Evolutionary conservation across 2,329 filamentous ascomycete genomes (phyloP).

Genomic region (Neurospora sp.): DNA sequence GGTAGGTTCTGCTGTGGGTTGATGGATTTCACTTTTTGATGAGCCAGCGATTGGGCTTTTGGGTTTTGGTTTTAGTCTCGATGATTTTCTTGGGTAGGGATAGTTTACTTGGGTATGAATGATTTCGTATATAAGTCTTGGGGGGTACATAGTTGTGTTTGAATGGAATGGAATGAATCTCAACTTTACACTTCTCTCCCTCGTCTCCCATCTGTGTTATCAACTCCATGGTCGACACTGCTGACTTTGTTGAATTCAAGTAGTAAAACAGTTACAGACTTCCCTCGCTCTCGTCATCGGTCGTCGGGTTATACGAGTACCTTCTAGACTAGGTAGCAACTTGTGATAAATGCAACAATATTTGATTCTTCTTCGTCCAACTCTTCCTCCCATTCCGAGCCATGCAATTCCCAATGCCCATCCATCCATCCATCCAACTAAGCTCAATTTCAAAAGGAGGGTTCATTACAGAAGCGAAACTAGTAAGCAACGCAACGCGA

Average conservation of each 20-base stretch:
- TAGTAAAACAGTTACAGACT: not conserved
- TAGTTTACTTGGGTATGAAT: not conserved
- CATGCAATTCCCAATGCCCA: not conserved
- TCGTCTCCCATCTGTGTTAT: not conserved
- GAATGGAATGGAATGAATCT: not conserved
- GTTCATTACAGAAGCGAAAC: not conserved
- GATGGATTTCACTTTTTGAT: not conserved
- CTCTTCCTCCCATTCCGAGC: not conserved
- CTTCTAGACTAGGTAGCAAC: not conserved
- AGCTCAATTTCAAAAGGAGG: not conserved
- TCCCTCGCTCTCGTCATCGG: not conserved
- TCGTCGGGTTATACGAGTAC: not conserved
- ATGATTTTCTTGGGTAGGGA: not conserved
- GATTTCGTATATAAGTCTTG: not conserved
- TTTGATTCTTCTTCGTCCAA: not conserved
- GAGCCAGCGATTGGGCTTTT: not conserved
- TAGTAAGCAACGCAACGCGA: not conserved
- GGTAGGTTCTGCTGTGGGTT: not conserved
- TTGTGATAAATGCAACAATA: not conserved
- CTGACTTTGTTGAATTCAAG: too few species aligned
- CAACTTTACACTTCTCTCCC: not conserved
- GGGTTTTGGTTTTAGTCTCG: not conserved
- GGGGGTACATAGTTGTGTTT: not conserved
- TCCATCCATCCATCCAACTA: not conserved
- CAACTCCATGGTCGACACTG: too few species aligned